Percentiles rank a stretch among this genome's conserved stretches.
Conservation (phyloP, 2,329 filamentous ascomycete genomes). For the Apiospora koreana region DNA sequence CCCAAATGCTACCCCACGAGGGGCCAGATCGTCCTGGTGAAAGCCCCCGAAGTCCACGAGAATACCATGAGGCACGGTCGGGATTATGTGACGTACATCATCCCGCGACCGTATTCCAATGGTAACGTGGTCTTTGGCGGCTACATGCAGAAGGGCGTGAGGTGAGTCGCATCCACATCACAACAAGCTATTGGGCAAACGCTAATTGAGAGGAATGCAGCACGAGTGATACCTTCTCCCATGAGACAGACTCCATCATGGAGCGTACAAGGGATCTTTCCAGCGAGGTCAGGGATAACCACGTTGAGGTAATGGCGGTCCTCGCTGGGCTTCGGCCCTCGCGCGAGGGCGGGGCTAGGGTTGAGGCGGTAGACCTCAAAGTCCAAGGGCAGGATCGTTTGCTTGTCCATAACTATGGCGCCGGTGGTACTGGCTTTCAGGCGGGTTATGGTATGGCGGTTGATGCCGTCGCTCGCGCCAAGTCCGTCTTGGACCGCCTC, state of each 20-base stretch:
- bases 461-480: conserved; percentile 30
- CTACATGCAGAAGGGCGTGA: conserved; percentile 38
- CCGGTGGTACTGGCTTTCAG: conserved; percentile 47
- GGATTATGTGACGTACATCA: conserved; percentile 43
- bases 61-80: conserved; percentile 42
- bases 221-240: conserved; percentile 35
- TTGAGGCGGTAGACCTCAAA: conserved; percentile 40
- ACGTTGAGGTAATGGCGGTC: conserved; percentile 32
- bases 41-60: conserved; percentile 32
- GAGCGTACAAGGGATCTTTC: conserved; percentile 34
- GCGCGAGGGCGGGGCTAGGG: conserved; percentile 42
- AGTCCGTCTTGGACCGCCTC: background rate
- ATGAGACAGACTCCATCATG: conserved; percentile 41
- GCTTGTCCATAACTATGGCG: conserved; percentile 46
- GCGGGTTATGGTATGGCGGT: conserved; percentile 43
- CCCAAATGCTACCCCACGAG: conserved; percentile 41
- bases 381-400: conserved; percentile 25
- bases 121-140: conserved; percentile 40
- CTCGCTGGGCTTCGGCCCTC: conserved; percentile 37
- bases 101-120: conserved; percentile 38
- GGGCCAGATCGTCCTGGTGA: conserved; percentile 39
- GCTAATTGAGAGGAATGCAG: conserved; percentile 18
- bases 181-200: background rate
- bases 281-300: conserved; percentile 23
- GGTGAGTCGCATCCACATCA: conserved; percentile 23